Base-by-base conservation (phyloP, 257 asterid genomes). In the Linaria vulgaris region DNA sequence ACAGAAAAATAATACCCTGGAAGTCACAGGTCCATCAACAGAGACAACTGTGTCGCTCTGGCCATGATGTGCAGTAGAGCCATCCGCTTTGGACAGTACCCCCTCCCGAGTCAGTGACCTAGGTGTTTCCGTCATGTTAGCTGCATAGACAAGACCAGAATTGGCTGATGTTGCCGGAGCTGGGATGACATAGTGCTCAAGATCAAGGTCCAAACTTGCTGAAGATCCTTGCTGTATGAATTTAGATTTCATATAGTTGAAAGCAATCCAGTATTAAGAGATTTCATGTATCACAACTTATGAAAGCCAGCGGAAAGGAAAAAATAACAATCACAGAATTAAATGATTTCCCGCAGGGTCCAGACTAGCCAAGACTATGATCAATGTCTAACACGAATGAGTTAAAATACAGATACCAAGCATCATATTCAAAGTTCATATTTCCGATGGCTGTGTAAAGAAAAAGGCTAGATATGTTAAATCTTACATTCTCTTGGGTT, bases 161-260 rank as follows among this genome's bases (percentile, higher is more conserved):
- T 72, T 85, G 72, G 91, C 85, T 69, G 85, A 76, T 71, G 85
- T 64, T 58, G 88, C 10, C 27, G 99, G 97, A 78, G 99, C 94
- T 22, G 99, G 99, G 71, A 92, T 80, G 57, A 92, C 95, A 69
- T 92, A 92, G 72, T 89, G 96, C 73, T 92, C 99, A 67, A 92
- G 83, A 73, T 92, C 99, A 61, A 92, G 99, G 79, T 92, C 99
- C 83, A 87, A 76, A 80, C 79, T 89, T 69, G 96, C 90, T 15
- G 91, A 82, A 71, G 94, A 71, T 70, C 79, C 94, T 75, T 77
- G 79, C 96, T 89, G 86, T 12, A 69, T 41, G 59, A 66, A 65
- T 70, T 69, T 55, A 24, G 41, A 67, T 34, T 34, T 47, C 57
- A 54, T 43, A 49, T 56, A 49, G n/a, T 57, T 54, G 71, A 57